Conservation (phyloP, 441 rosid species). For the Dalechampia spathulata region DNA sequence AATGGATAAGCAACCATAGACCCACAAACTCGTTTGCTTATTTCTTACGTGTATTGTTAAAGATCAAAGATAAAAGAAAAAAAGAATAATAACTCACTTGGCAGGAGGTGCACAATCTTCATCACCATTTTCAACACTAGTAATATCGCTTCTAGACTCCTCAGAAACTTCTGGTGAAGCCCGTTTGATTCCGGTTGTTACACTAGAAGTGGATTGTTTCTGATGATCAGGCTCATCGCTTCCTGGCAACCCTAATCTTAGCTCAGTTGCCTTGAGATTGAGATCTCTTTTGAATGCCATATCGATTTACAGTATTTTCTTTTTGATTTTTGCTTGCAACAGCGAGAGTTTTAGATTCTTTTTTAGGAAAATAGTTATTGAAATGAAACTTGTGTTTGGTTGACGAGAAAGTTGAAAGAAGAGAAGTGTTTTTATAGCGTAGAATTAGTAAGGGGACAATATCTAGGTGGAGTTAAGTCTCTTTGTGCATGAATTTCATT, state of each 20-base stretch:
- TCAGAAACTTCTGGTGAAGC: conserved; percentile 25
- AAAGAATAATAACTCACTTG: conserved; percentile 29
- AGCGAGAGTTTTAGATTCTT: no score
- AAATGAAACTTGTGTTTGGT: background rate
- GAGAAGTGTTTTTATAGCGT: conserved; percentile 32
- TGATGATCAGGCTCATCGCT: conserved; percentile 34
- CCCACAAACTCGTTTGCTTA: background rate
- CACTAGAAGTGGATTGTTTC: no score
- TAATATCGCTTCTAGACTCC: conserved; percentile 16
- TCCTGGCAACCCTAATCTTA: conserved; percentile 74
- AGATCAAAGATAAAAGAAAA: no score
- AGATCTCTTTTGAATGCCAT: conserved; percentile 38
- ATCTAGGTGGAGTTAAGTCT: conserved; percentile 20
- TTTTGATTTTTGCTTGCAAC: no score
- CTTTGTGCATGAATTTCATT: conserved; percentile 30
- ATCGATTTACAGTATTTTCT: no score
- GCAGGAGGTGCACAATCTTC: conserved; percentile 21
- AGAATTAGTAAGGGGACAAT: background rate
- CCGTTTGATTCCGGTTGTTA: conserved; percentile 55
- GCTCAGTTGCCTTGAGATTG: conserved; percentile 74
- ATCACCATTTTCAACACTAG: conserved; percentile 12
- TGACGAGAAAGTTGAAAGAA: conserved; percentile 22
- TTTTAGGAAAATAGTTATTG: background rate
- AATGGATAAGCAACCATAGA: background rate
- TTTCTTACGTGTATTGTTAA: no score